phyloP scores from a whole-genome alignment of 257 asterid genomes.

The Verbascum thapsus region DNA sequence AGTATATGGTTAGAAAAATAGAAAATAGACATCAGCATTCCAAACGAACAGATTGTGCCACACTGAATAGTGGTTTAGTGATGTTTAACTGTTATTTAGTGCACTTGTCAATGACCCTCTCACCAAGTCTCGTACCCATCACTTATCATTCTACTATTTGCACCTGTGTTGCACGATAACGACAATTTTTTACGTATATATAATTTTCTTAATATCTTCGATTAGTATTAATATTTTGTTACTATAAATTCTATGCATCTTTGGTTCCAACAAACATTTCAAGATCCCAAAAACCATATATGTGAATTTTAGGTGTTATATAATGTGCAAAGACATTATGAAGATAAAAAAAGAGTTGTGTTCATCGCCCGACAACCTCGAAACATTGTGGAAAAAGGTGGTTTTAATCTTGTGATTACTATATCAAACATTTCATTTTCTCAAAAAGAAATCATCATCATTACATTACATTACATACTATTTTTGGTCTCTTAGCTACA shows the following conservation, averaged over 20 bases:
- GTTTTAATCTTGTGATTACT: constrained; percentile 11
- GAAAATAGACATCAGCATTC: not conserved
- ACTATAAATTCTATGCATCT: no score
- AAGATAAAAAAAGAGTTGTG: constrained; percentile 19
- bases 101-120: constrained; percentile 4
- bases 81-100: not conserved
- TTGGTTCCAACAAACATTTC: no score
- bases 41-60: not conserved
- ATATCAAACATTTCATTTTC: not conserved
- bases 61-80: constrained; percentile 18
- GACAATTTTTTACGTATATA: not conserved
- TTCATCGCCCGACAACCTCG: constrained; percentile 34
- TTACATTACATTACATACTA: no score
- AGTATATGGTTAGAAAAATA: no score
- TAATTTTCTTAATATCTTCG: no score
- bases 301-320: no score
- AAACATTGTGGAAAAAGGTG: constrained; percentile 18
- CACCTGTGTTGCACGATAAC: no score
- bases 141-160: not conserved
- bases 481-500: constrained; percentile 31
- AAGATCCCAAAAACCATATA: no score
- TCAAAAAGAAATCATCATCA: constrained; percentile 23
- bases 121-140: not conserved
- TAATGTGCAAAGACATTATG: no score
- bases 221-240: no score